phyloP scores from a whole-genome alignment of 345 rosid species.

The Lepidium didymum region DNA sequence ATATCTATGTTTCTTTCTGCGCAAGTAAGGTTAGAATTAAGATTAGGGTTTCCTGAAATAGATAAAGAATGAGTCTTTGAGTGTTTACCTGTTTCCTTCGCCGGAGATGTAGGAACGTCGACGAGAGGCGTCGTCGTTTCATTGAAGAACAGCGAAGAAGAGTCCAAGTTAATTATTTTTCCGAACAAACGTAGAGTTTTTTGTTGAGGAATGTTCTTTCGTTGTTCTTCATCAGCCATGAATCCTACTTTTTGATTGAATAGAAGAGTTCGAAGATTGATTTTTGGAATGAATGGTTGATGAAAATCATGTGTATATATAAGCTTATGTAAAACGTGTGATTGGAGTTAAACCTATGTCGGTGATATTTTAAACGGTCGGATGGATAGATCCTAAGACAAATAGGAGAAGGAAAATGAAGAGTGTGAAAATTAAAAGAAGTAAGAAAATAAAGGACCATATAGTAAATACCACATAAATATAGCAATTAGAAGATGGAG shows the following conservation, averaged over 20 bases:
- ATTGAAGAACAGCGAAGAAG: not conserved
- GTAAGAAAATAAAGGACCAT: not conserved
- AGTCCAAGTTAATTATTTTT: not conserved
- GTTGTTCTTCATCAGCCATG: not conserved
- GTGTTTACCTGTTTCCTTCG: not conserved
- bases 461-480: not conserved
- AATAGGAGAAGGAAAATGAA: too few species aligned
- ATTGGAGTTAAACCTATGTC: too few species aligned
- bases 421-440: too few species aligned
- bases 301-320: not conserved
- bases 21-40: not conserved
- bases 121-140: not conserved
- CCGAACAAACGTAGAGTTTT: not conserved
- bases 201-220: not conserved
- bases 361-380: too few species aligned
- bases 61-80: not conserved
- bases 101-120: not conserved
- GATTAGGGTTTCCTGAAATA: not conserved
- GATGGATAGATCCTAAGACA: too few species aligned
- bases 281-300: not conserved
- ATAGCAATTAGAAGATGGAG: not conserved
- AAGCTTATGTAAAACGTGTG: too few species aligned
- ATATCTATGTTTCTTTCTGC: not conserved
- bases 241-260: too few species aligned
- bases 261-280: not conserved